Conservation (phyloP, 2,329 filamentous ascomycete genomes). For the Fusarium pininemorale region DNA sequence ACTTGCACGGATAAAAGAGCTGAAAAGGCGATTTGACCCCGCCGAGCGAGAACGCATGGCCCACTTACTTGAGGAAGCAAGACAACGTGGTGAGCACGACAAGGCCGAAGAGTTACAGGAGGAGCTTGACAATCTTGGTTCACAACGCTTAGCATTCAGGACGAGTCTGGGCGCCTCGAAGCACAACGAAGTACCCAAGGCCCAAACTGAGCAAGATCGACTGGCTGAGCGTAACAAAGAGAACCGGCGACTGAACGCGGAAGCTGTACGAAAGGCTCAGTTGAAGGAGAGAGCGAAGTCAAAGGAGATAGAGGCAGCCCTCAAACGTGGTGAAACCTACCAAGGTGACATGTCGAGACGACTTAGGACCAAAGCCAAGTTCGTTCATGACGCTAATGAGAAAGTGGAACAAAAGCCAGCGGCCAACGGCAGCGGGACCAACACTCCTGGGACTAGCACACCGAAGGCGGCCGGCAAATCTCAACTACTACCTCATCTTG, state of each 20-base stretch:
- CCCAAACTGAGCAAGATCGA: slow-evolving; percentile 78
- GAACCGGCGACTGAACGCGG: slow-evolving; percentile 85
- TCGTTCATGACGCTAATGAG: slow-evolving; percentile 70
- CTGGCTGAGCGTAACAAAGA: slow-evolving; percentile 84
- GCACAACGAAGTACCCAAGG: slow-evolving; percentile 57
- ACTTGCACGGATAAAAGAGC: slow-evolving; percentile 73
- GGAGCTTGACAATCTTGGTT: slow-evolving; percentile 69
- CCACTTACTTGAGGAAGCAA: slow-evolving; percentile 72
- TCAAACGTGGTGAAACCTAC: slow-evolving; percentile 70
- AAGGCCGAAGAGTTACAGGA: slow-evolving; percentile 64
- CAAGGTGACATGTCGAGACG: slow-evolving; percentile 68
- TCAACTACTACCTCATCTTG: slow-evolving; percentile 60
- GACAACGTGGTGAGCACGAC: slow-evolving; percentile 69
- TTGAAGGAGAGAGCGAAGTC: slow-evolving; percentile 77
- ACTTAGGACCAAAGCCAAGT: slow-evolving; percentile 73
- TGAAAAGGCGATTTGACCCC: slow-evolving; percentile 73
- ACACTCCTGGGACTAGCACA: slow-evolving; percentile 63
- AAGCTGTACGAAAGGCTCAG: slow-evolving; percentile 90
- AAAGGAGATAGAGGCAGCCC: slow-evolving; percentile 67
- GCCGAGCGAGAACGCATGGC: slow-evolving; percentile 74
- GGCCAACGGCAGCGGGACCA: slow-evolving; percentile 60
- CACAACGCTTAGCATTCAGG: slow-evolving; percentile 77
- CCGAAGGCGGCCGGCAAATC: slow-evolving; percentile 58
- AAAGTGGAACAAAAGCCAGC: slow-evolving; percentile 57
- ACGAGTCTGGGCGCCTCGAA: slow-evolving; percentile 67